Base-by-base conservation (phyloP, 2,329 filamentous ascomycete species). In the Xylariaceae sp. region DNA sequence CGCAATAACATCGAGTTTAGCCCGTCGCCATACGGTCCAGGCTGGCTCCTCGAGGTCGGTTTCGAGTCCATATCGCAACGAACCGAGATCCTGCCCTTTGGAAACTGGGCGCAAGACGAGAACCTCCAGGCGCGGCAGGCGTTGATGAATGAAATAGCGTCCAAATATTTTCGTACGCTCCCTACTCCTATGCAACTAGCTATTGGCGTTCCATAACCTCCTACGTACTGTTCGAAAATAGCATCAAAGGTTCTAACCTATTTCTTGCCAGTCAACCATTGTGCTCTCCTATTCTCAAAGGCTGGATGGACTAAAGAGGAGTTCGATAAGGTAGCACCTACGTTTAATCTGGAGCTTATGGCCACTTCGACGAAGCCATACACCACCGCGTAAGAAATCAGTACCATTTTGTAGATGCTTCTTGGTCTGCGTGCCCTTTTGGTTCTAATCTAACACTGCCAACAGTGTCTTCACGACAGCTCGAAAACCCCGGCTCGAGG, bases 21-120 rank as follows among this genome's bases (percentile, higher is more conserved):
- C 44, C 70, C 70, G 0, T 60, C 65, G 11, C 65, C 67, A 4
- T 60, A 56, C 16, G 59, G 67, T 1, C 55, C 64, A 6, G 55
- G 55, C 7, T 67, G 63, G 54, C 56, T 73, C 14, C 44, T 61
- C 4, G 60, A 63, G 0, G 52, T 67, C 3, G 69, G 68, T n/a
- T 71, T 70, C 42, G 69, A 71, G 37, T 58, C 56, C 23, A 63
- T 70, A 17, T 58, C 64, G 0, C 67, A 72, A 50, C 59, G 66
- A 11, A 66, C 60, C 17, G 68, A 73, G 50, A 68, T 70, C 53
- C 48, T 73, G 21, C 70, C 70, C 1, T 53, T 72, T 17, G 64
- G 66, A 10, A 57, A 58, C 27, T 70, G 69, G 64, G 66, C 67
- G 0, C 59, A 61, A 20, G 70, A 73, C 40, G 63, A 67, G 6